Evolutionary conservation across 352 stramenopile genomes (phyloP).

Genomic region (Phytophthora foliorum): DNA sequence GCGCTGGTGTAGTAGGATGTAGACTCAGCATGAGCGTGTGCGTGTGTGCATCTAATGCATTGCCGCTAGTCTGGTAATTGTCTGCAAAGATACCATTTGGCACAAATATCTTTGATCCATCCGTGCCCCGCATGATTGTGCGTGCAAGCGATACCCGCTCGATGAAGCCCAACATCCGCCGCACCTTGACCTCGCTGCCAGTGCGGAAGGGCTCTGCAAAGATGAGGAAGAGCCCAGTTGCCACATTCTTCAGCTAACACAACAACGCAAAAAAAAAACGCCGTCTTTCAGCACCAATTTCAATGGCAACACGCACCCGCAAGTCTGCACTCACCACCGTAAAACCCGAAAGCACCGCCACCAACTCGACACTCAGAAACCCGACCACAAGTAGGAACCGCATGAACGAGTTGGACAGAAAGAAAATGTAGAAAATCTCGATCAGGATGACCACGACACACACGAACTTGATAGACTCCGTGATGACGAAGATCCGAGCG

Average conservation of each 20-base stretch:
- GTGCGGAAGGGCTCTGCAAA: slow-evolving; percentile 87
- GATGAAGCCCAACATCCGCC: slow-evolving; percentile 65
- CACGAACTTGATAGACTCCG: slow-evolving; percentile 80
- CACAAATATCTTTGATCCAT: slow-evolving; percentile 80
- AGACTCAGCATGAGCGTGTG: slow-evolving; percentile 63
- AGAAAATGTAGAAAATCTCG: slow-evolving; percentile 90
- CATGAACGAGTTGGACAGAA: slow-evolving; percentile 67
- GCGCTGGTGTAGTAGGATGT: slow-evolving; percentile 47
- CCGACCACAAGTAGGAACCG: slow-evolving; percentile 74
- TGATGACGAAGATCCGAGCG: slow-evolving; percentile 85
- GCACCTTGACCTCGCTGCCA: slow-evolving; percentile 68
- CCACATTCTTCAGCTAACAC: slow-evolving; percentile 84
- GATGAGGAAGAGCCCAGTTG: slow-evolving; percentile 84
- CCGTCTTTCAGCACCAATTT: background rate
- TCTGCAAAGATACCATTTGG: slow-evolving; percentile 86
- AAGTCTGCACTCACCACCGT: slow-evolving; percentile 53
- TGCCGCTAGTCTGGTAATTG: slow-evolving; percentile 75
- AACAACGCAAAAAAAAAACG: slow-evolving; percentile 4
- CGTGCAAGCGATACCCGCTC: slow-evolving; percentile 81
- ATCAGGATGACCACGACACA: slow-evolving; percentile 80
- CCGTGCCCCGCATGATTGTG: slow-evolving; percentile 71
- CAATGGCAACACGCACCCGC: background rate
- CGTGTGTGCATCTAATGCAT: slow-evolving; percentile 54
- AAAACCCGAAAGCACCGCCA: slow-evolving; percentile 71
- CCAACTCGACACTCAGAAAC: slow-evolving; percentile 71